Evolutionary conservation across 1,284 basidiomycete genomes (phyloP), one percentile per base, ranked within the genome.

Genomic region (Exobasidium cylindrosporum): DNA sequence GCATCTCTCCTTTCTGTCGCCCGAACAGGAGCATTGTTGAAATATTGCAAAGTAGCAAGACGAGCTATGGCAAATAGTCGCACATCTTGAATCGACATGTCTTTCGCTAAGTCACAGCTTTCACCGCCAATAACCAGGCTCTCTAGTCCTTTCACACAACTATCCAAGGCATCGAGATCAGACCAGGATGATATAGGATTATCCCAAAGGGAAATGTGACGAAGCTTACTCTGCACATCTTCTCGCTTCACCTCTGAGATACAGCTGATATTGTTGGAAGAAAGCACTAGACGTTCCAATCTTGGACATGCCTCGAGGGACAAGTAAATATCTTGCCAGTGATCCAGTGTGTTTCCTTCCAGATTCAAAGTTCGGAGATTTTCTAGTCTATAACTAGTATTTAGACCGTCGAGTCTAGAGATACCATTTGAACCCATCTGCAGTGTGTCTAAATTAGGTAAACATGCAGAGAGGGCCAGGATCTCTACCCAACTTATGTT

Each of bases 381-480:
- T 3, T 60, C 55, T 46, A 73, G 58, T 13, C 6, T 10, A 4
- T 32, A 30, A 21, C 30, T 3, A 28, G 13, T n/a, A 2, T 6
- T 11, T 5, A 3, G 10, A 13, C 3, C 11, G 14, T 23, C 11
- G 6, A 70, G 32, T 4, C 10, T 29, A 5, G n/a, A 7, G 46
- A 92, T 80, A 24, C 77, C 72, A 76, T 97, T 96, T 80, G 88
- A 86, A 5, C 91, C 92, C 58, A 92, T 79, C 81, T 95, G 89
- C 3, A 94, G 82, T 1, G 83, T 73, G 47, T 82, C 82, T 26
- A 97, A 81, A 24, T 78, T 79, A 0, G 87, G 86, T 82, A 95
- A 88, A 32, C 35, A 40, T 7, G 10, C 17, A 40, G 35, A 40
- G 35, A 40, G 35, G 35, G 35, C 35, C 35, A 40, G 7, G 23